Evolutionary conservation across 495 filamentous ascomycete genomes (phyloP).

Genomic region (Tuber microsphaerosporum): DNA sequence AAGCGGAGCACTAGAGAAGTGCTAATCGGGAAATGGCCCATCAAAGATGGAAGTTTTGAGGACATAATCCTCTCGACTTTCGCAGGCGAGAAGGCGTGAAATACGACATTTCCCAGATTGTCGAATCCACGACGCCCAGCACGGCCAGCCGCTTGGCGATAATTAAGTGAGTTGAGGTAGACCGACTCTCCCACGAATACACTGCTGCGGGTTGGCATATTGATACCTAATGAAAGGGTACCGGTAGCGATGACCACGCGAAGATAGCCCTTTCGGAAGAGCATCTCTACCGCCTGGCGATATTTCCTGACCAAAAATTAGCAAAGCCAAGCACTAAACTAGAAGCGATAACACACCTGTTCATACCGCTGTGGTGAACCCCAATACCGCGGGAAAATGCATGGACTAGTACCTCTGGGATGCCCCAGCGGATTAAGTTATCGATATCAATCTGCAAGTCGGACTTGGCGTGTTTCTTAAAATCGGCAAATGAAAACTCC

Average conservation of each 20-base stretch:
- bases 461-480: conserved; percentile 48
- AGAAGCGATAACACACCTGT: conserved; percentile 49
- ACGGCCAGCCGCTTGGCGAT: conserved; percentile 67
- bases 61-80: conserved; percentile 61
- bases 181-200: conserved; percentile 66
- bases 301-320: conserved; percentile 40
- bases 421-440: conserved; percentile 46
- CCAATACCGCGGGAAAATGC: conserved; percentile 61
- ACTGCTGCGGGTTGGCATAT: conserved; percentile 77
- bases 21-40: conserved; percentile 70
- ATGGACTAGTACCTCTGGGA: conserved; percentile 50
- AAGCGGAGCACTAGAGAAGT: conserved; percentile 64
- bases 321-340: not conserved
- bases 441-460: conserved; percentile 52
- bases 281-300: conserved; percentile 52
- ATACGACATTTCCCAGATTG: conserved; percentile 71
- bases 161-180: conserved; percentile 65
- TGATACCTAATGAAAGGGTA: conserved; percentile 70
- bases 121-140: conserved; percentile 76
- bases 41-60: conserved; percentile 63
- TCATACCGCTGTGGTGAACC: conserved; percentile 73
- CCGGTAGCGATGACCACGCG: conserved; percentile 69
- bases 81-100: conserved; percentile 53
- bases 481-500: conserved; percentile 60
- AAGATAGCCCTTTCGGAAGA: conserved; percentile 67